Evolutionary conservation across 2,329 filamentous ascomycete genomes (phyloP), one percentile per base, ranked within the genome.

Genomic region (Boeremia exigua): DNA sequence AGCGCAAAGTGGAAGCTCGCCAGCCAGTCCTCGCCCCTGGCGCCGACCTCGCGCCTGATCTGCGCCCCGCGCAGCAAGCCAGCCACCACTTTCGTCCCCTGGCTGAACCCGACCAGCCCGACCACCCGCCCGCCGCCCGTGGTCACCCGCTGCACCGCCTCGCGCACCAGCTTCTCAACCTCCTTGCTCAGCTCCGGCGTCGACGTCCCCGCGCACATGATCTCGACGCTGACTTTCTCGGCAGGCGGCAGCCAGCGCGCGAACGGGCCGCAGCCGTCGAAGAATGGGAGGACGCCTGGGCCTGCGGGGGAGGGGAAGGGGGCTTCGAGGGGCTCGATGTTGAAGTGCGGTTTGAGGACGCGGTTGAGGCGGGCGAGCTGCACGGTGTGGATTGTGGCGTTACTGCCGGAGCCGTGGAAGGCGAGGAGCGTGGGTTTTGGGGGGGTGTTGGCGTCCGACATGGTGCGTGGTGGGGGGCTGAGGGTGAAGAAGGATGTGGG

Each of bases 211-310:
- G 6, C 6, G 5, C 56, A 61, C 61, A 70, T 70, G 6, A 47
- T 38, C 4, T 63, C 52, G 40, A 60, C 15, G 11, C 54, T 60
- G 38, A 66, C 47, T 28, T 61, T 61, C 38, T 68, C 63, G 2
- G 38, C 42, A 6, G 62, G 58, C 1, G 64, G 67, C 0, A 72
- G 39, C 73, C 73, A 75, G 56, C 69, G 70, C 11, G 65, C 59
- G 61, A 65, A 75, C 6, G 73, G 73, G 8, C 71, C 73, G 64
- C 69, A 73, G 61, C 69, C 73, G 46, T 74, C 72, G 61, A 75
- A 75, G 61, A 75, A 73, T 33, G 73, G 73, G 37, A 75, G 70
- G 46, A 75, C 53, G 1, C 73, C 73, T 4, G 73, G 73, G 43
- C 73, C 73, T 0, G 73, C 64, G 48, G 67, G 56, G n/a, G 66